Evolutionary conservation across 148 eudicot species (phyloP), one percentile per base, ranked within the genome.

Genomic region (Oxyria digyna): DNA sequence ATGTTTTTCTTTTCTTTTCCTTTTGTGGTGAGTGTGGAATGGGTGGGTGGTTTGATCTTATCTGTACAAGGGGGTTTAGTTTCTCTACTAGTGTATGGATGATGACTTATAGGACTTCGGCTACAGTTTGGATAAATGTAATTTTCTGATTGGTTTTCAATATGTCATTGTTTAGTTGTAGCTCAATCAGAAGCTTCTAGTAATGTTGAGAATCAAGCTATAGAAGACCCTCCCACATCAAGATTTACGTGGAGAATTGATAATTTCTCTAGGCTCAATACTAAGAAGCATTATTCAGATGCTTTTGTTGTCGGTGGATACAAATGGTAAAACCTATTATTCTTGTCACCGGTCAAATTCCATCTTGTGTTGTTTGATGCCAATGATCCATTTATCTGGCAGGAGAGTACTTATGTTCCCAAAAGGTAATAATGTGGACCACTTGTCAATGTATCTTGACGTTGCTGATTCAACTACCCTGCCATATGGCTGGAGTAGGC

Each of bases 321-420:
- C 75, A 89, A 83, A 84, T 92, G 98, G 98, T 92, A 84, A 24
- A 66, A 72, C n/a, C 32, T 70, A 14, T 29, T 20, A 20, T 66
- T 2, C 4, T 52, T 13, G 11, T 71, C 48, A 59, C 21, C 26
- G 27, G 50, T 37, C 18, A 8, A 55, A 14, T 11, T n/a, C 20
- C 24, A 11, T 9, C 15, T 31, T 20, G 3, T 35, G 38, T 23
- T 21, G 38, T 50, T 7, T 4, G 26, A 40, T 37, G 14, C 14
- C 43, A 18, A 11, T 23, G 45, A 35, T 69, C 49, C 32, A 45
- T 69, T 32, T 4, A n/a, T 73, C 69, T 37, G 72, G 80, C 82
- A 92, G 98, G 98, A 86, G 96, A 46, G 76, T 89, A 69, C 94
- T 92, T 66, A 84, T 92, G 55, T 92, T 89, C 29, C 96, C 96